Evolutionary conservation across 192 early-diverging fungal genomes (phyloP), one percentile per base, ranked within the genome.

Genomic region (Umbelopsis ramanniana): DNA sequence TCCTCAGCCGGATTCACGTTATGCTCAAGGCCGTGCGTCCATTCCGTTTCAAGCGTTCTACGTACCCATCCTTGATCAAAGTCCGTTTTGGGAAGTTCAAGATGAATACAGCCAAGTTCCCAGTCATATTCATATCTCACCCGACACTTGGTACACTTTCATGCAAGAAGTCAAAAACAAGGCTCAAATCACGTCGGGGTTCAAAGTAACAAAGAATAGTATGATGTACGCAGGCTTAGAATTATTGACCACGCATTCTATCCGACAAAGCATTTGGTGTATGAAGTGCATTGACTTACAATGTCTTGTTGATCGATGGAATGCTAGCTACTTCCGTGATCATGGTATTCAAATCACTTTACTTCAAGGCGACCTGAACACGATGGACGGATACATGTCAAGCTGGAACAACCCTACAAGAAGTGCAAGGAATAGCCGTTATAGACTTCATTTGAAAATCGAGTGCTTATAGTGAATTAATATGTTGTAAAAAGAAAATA

Each of bases 311-410:
- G 11, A 63, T 12, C 29, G 33, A 2, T 63, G 57, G 57, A 63
- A 37, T 37, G 15, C 12, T n/a, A 8, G 24, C 15, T 63, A 37
- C 14, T 63, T 63, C 17, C 33, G 26, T 63, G 17, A n/a, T 0
- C 26, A 63, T 29, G 57, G 57, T 37, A 14, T 63, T 8, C 57
- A 63, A 8, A 63, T 63, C 57, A 63, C 57, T 6, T 29, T 63
- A n/a, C 33, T 63, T 29, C 23, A 63, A 63, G 57, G 57, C 8
- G 57, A 63, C 14, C 11, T 14, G 0, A 38, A 14, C 14, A 37
- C 35, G 10, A 35, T 50, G 15, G 46, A 24, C 23, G 33, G 33
- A 2, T 19, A 17, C 4, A 37, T 37, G 29, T 29, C 26, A 17
- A 37, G 26, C 14, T 11, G 15, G 14, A 37, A 14, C 33, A 9